Evolutionary conservation across 805 yeast genomes (phyloP).

Genomic region (Wickerhamiella alocasiicola): DNA sequence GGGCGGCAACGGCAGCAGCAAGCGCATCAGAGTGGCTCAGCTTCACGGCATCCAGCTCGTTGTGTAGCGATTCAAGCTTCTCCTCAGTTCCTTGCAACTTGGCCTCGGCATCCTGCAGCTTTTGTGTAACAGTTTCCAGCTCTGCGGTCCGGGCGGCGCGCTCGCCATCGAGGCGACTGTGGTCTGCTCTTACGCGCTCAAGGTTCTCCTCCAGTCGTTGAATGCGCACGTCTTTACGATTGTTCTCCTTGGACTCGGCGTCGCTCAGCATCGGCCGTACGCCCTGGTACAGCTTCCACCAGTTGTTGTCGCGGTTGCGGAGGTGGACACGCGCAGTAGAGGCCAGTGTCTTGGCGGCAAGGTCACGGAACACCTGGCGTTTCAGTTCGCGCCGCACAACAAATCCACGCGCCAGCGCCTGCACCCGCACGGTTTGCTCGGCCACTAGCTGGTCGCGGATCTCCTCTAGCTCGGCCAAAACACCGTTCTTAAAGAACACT

Average conservation of each 20-base stretch:
- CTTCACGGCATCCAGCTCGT: neutral
- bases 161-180: constrained; percentile 11
- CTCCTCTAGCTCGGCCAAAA: constrained; percentile 65
- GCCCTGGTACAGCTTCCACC: constrained; percentile 64
- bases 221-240: constrained; percentile 20
- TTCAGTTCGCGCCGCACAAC: constrained; percentile 39
- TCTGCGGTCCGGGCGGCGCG: neutral
- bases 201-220: constrained; percentile 25
- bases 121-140: neutral
- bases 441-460: constrained; percentile 55
- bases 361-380: constrained; percentile 42
- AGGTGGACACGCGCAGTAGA: constrained; percentile 45
- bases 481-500: constrained; percentile 65
- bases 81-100: constrained; percentile 10
- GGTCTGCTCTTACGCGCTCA: constrained; percentile 23
- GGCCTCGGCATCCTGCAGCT: neutral
- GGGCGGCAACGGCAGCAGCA: too few relatives aligned
- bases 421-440: constrained; percentile 44
- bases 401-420: constrained; percentile 55
- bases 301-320: constrained; percentile 42
- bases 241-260: constrained; percentile 17
- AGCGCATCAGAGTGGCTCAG: too few relatives aligned
- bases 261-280: constrained; percentile 67
- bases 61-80: neutral
- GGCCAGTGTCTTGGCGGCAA: constrained; percentile 59